Evolutionary conservation across 192 early-diverging fungal species (phyloP).

Genomic region (Chytriomyces sp.): DNA sequence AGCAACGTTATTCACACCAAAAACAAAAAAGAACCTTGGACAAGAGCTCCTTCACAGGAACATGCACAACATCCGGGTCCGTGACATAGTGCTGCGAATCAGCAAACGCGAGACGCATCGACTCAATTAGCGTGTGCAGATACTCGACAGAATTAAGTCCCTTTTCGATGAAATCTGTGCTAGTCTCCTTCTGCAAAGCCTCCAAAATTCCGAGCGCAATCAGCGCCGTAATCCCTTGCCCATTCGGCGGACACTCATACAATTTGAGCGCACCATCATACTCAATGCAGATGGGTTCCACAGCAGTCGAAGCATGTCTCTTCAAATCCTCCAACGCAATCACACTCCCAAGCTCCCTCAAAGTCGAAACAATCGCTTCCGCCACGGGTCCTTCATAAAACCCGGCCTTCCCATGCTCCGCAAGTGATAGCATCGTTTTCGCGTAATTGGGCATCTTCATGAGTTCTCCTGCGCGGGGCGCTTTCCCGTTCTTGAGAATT

Average conservation of each 20-base stretch:
- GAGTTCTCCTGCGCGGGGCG: constrained; percentile 66
- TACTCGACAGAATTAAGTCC: constrained; percentile 55
- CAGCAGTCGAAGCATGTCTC: constrained; percentile 54
- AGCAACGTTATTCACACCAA: background rate
- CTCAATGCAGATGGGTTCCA: constrained; percentile 65
- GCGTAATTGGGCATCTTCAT: constrained; percentile 67
- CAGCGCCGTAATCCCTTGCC: constrained; percentile 71
- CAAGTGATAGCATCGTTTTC: constrained; percentile 61
- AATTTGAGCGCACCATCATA: constrained; percentile 62
- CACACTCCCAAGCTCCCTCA: constrained; percentile 60
- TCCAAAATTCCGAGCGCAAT: constrained; percentile 73
- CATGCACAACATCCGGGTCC: constrained; percentile 64
- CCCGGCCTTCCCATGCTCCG: constrained; percentile 63
- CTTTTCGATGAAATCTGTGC: constrained; percentile 47
- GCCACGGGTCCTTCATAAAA: constrained; percentile 76
- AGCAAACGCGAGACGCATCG: constrained; percentile 76
- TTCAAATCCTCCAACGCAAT: constrained; percentile 71
- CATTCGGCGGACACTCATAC: constrained; percentile 78
- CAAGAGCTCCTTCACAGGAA: constrained; percentile 62
- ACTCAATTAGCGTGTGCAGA: constrained; percentile 72
- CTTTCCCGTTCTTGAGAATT: constrained; percentile 53
- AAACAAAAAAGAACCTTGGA: constrained; percentile 39
- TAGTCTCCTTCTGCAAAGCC: constrained; percentile 51
- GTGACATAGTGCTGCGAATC: constrained; percentile 70
- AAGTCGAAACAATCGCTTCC: constrained; percentile 63